A percentile compares a stretch with the other conserved stretches of the same genome.
These are phyloP conservation scores for Penicillium sp. DNA, from an alignment of 2,329 filamentous ascomycete genomes.

Conservation along the genomic window DNA sequence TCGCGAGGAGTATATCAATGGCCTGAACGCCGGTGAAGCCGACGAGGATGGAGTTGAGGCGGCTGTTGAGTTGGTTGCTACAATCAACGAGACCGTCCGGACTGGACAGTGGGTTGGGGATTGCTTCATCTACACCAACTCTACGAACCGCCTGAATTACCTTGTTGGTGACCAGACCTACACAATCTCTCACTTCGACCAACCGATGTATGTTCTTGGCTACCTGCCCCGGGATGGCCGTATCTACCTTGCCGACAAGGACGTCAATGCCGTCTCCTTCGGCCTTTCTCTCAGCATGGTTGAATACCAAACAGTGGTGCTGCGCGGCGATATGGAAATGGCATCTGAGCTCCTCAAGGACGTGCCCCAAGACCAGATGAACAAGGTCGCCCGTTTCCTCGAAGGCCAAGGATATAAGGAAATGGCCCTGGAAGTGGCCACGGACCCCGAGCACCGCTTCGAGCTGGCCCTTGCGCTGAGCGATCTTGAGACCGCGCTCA, in stretches of 20 bases:
- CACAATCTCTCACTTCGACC: constrained; percentile 95
- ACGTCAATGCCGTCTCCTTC: constrained; percentile 88
- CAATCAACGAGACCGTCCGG: constrained; percentile 87
- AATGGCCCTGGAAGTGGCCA: constrained; percentile 87
- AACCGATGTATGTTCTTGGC: constrained; percentile 89
- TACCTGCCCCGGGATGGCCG: constrained; percentile 95
- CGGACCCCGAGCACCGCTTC: constrained; percentile 93
- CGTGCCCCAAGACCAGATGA: constrained; percentile 89
- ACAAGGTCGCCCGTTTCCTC: constrained; percentile 96
- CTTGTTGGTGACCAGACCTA: constrained; percentile 97
- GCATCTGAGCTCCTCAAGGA: constrained; percentile 79
- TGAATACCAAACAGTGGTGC: constrained; percentile 93
- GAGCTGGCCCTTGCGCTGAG: constrained; percentile 82
- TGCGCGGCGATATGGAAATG: constrained; percentile 88
- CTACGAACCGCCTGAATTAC: constrained; percentile 94
- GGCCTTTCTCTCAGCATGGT: constrained; percentile 86
- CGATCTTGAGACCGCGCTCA: constrained; percentile 79
- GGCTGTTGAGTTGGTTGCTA: constrained; percentile 93
- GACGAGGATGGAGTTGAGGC: constrained; percentile 92
- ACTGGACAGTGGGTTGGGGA: constrained; percentile 98
- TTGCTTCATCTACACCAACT: constrained; percentile 98
- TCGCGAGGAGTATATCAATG: constrained; percentile 80
- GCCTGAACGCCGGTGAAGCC: constrained; percentile 74
- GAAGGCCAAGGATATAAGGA: constrained; percentile 98
- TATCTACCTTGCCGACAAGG: constrained; percentile 94